Percentiles rank a stretch among this genome's conserved stretches.
phyloP scores from a whole-genome alignment of 2,329 filamentous ascomycete species.

The Pyricularia grisea region DNA sequence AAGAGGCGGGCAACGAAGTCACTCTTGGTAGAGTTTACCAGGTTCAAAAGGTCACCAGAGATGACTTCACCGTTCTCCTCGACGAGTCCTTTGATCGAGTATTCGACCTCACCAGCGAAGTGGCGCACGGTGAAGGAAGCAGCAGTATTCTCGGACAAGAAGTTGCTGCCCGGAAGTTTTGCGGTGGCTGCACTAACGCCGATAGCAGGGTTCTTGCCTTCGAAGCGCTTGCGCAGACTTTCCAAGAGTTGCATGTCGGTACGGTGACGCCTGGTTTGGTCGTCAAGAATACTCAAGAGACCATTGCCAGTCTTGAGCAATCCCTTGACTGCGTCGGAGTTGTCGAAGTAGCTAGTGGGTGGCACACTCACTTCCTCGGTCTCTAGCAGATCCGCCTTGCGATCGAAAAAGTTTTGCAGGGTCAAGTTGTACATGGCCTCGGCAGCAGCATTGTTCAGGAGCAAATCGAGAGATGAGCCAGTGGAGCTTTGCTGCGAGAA shows the following conservation, averaged over 20 bases:
- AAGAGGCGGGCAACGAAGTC: slow-evolving; percentile 85
- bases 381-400: slow-evolving; percentile 86
- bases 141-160: slow-evolving; percentile 70
- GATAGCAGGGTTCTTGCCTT: slow-evolving; percentile 89
- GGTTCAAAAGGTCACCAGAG: slow-evolving; percentile 88
- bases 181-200: slow-evolving; percentile 65
- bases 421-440: slow-evolving; percentile 91
- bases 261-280: slow-evolving; percentile 84
- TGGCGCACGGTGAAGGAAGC: slow-evolving; percentile 87
- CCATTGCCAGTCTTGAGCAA: slow-evolving; percentile 90
- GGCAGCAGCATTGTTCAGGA: slow-evolving; percentile 88
- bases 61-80: slow-evolving; percentile 97
- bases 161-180: slow-evolving; percentile 79
- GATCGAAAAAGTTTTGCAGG: slow-evolving; percentile 91
- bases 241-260: slow-evolving; percentile 87
- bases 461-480: slow-evolving; percentile 77
- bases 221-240: slow-evolving; percentile 83
- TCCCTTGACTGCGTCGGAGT: slow-evolving; percentile 86
- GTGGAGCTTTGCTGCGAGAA: slow-evolving; percentile 81
- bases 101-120: slow-evolving; percentile 94
- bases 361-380: slow-evolving; percentile 86
- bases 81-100: slow-evolving; percentile 74
- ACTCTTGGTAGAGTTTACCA: slow-evolving; percentile 81
- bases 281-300: slow-evolving; percentile 86
- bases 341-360: slow-evolving; percentile 95